Base-by-base conservation (phyloP, 108 stramenopile genomes). In the Heterococcus sp. region DNA sequence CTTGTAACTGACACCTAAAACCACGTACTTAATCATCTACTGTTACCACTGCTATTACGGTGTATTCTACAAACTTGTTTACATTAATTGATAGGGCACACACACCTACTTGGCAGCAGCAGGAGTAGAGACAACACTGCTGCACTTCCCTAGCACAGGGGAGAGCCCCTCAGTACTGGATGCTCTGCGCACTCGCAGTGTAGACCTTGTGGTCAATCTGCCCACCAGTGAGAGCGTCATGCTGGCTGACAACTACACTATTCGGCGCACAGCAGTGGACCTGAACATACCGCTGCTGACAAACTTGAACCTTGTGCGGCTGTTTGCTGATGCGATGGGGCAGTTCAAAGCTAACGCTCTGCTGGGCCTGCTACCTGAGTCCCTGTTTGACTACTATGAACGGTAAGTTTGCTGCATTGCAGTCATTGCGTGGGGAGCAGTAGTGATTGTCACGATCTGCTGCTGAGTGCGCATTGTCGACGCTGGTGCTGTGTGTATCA, bases 161-260 rank as follows among this genome's bases (percentile, higher is more conserved):
- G 36, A 68, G 4, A 74, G 32, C 32, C 86, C 88, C 26, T 91
- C 88, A 74, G 95, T 95, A 14, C 66, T 95, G 32, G 72, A 90
- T 37, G 85, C 89, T 69, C 90, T 97, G 74, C 91, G 90, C 78
- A 76, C 89, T 34, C 91, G 92, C 35, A 90, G 92, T 64, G 90
- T 98, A 30, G 94, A 96, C 75, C 76, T 99, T 75, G 95, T 95
- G 30, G 93, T 99, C 85, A 97, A 96, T 87, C 87, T 99, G 29
- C 96, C 95, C 34, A 92, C 93, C n/a, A 90, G 89, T 58, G 89
- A 87, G 75, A 90, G 90, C 76, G 92, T 94, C 84, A 87, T 91
- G 35, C 64, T 97, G 37, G 93, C 90, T 28, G 81, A 91, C 68
- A 94, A 95, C 39, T 99, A 95, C 89, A 78, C 90, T 68, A 95